Conservation (phyloP, 2,329 filamentous ascomycete genomes). For the Beauveria rudraprayagi region DNA sequence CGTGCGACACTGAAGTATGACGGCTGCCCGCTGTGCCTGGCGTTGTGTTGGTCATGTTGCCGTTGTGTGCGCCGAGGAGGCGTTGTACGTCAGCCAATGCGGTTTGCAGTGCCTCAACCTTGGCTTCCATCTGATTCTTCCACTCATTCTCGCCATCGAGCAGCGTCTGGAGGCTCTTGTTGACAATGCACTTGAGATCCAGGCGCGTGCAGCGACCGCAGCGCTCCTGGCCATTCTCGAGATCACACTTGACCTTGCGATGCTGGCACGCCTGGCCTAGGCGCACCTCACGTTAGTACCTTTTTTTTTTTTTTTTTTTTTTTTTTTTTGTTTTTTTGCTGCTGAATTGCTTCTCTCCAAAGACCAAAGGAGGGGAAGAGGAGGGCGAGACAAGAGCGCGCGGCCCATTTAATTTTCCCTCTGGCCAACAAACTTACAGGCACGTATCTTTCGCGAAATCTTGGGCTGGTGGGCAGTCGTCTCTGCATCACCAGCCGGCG, state of each 20-base stretch:
- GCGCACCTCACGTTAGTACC: background rate
- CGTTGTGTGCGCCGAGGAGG: slow-evolving; percentile 15
- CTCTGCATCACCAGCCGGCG: background rate
- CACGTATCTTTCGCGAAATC: slow-evolving; percentile 25
- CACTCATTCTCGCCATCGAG: slow-evolving; percentile 45
- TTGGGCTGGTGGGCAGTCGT: slow-evolving; percentile 18
- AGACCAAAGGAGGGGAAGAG: no score
- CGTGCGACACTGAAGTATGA: background rate
- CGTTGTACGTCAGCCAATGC: slow-evolving; percentile 21
- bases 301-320: no score
- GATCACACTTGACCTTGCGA: slow-evolving; percentile 48
- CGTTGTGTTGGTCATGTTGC: background rate
- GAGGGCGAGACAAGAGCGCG: no score
- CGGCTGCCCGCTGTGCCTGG: background rate
- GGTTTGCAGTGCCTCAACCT: slow-evolving; percentile 20
- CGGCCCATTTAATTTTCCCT: background rate
- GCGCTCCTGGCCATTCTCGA: slow-evolving; percentile 33
- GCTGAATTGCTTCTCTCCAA: no score
- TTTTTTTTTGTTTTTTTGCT: no score
- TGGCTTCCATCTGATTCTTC: slow-evolving; percentile 22
- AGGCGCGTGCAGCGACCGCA: slow-evolving; percentile 43
- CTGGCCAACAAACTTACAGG: slow-evolving; percentile 19
- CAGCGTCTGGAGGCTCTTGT: slow-evolving; percentile 47
- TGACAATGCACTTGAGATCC: slow-evolving; percentile 43
- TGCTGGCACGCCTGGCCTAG: slow-evolving; percentile 38